Evolutionary conservation across 176 grass and related monocot genomes (phyloP).

Genomic region (Neostapfia colusana): DNA sequence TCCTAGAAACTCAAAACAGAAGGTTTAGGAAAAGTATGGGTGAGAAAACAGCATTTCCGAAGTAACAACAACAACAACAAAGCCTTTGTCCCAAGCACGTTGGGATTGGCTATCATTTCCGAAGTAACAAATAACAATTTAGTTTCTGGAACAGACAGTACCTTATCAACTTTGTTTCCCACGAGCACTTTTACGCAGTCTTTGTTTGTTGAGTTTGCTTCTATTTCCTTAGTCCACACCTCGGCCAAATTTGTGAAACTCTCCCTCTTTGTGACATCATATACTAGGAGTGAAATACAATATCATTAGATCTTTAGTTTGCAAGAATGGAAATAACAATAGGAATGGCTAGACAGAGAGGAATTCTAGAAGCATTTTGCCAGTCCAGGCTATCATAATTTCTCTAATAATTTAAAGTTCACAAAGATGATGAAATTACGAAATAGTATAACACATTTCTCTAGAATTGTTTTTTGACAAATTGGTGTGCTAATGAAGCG

Average conservation of each 20-base stretch:
- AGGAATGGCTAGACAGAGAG: background rate
- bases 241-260: slow-evolving; percentile 91
- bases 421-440: background rate
- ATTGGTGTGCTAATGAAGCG: background rate
- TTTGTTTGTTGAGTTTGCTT: slow-evolving; percentile 70
- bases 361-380: slow-evolving; percentile 5
- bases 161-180: slow-evolving; percentile 99
- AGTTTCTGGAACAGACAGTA: slow-evolving; percentile 32
- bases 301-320: slow-evolving; percentile 27
- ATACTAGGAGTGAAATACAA: slow-evolving; percentile 62
- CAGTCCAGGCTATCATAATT: slow-evolving; percentile 9
- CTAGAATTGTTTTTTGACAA: background rate
- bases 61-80: background rate
- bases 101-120: too few relatives aligned
- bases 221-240: slow-evolving; percentile 89
- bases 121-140: background rate
- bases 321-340: slow-evolving; percentile 10
- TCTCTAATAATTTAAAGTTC: background rate
- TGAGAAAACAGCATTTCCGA: slow-evolving; percentile 4
- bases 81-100: too few relatives aligned
- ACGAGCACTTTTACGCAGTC: slow-evolving; percentile 95
- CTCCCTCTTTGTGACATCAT: slow-evolving; percentile 89
- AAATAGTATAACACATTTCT: background rate
- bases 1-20: background rate
- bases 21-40: background rate